phyloP scores from a whole-genome alignment of 2,329 filamentous ascomycete species.

The Kalaharituber pfeilii region DNA sequence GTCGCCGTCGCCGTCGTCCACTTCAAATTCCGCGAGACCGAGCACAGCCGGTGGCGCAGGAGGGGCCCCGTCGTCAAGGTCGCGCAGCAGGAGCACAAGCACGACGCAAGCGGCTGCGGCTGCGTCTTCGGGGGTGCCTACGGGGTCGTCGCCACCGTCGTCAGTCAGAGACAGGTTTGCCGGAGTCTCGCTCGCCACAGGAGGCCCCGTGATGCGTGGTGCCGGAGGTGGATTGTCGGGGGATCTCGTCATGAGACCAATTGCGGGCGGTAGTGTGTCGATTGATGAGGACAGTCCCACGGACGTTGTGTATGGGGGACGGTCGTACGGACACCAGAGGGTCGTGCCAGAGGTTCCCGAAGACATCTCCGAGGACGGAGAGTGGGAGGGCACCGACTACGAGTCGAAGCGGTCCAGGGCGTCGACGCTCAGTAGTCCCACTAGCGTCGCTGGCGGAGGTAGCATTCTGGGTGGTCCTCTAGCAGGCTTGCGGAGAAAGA shows the following conservation, averaged over 20 bases:
- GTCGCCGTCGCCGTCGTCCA: slow-evolving; percentile 16
- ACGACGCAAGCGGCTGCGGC: slow-evolving; percentile 13
- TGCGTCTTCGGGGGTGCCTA: background rate
- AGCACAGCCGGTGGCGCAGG: slow-evolving; percentile 12
- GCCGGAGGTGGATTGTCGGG: background rate
- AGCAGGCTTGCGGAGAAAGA: slow-evolving; percentile 17
- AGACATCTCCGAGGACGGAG: slow-evolving; percentile 5
- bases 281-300: background rate
- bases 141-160: background rate
- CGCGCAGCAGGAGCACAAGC: slow-evolving; percentile 11
- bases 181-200: background rate
- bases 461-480: background rate
- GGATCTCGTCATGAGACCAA: background rate
- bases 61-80: slow-evolving; percentile 10
- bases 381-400: background rate
- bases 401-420: slow-evolving; percentile 1
- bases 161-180: background rate
- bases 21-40: slow-evolving; percentile 16
- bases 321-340: background rate
- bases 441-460: slow-evolving; percentile 1
- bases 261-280: background rate
- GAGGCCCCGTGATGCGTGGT: background rate
- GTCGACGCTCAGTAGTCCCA: background rate
- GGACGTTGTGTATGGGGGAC: background rate
- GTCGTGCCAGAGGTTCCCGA: background rate